Conservation (phyloP, 2,329 filamentous ascomycete genomes). For the Colletotrichum sp. region DNA sequence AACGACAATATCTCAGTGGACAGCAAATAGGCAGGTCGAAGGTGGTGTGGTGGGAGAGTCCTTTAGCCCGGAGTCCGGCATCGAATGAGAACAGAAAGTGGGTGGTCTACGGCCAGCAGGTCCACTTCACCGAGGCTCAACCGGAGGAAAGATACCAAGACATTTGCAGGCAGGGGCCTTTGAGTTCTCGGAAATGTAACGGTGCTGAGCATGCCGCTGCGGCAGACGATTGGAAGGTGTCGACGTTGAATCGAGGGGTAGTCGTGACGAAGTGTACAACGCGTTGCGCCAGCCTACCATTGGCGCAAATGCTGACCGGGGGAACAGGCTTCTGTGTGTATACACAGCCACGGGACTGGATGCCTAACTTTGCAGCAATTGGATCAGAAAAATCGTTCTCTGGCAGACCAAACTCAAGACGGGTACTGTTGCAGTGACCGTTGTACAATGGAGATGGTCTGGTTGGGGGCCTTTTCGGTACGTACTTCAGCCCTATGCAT, state of each 20-base stretch:
- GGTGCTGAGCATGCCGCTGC: not conserved
- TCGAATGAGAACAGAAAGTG: not conserved
- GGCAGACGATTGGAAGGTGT: not conserved
- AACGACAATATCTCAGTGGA: not conserved
- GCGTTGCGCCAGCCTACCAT: not conserved
- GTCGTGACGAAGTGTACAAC: not conserved
- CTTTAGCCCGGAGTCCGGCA: not conserved
- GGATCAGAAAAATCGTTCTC: not conserved
- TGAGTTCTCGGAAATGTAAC: not conserved
- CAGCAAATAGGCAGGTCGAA: not conserved
- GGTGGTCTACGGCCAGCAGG: not conserved
- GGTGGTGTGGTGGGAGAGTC: not conserved
- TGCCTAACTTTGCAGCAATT: not conserved
- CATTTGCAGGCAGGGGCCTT: not conserved
- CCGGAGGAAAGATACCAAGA: not conserved
- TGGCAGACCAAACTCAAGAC: not conserved
- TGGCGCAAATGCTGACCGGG: not conserved
- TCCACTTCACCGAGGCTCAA: not conserved
- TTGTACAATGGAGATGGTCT: not conserved
- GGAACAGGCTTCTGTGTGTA: not conserved
- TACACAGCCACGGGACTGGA: not conserved
- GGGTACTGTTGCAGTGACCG: not conserved
- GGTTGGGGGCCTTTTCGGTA: conserved; percentile 5
- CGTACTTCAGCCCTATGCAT: conserved; percentile 13
- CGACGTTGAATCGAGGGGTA: not conserved